A percentile compares a stretch with the other conserved stretches of the same genome.
Evolutionary conservation across 2,329 filamentous ascomycete genomes (phyloP).

Genomic region (Diaporthe longicolla): DNA sequence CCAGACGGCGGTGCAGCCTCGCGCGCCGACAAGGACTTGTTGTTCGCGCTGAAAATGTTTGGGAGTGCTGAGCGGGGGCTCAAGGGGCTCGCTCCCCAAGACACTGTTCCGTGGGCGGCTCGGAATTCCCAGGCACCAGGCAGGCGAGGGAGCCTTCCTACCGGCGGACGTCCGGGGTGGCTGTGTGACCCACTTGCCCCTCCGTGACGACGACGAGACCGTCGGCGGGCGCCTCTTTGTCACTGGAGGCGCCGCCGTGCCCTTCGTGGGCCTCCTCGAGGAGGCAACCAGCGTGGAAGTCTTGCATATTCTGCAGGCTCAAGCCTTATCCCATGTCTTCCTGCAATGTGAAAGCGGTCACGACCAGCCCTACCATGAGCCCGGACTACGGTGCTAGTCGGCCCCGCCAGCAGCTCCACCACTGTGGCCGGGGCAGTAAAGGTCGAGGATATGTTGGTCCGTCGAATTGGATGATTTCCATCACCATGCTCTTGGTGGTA

Average conservation of each 20-base stretch:
- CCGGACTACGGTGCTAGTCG: too few relatives aligned
- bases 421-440: too few relatives aligned
- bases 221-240: conserved; percentile 75
- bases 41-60: too few relatives aligned
- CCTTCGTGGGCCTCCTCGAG: conserved; percentile 80
- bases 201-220: neutral
- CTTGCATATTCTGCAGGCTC: conserved; percentile 69
- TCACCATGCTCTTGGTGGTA: too few relatives aligned
- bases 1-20: too few relatives aligned
- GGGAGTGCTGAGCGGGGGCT: neutral
- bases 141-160: neutral
- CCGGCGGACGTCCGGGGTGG: too few relatives aligned
- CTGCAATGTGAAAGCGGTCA: conserved; percentile 86
- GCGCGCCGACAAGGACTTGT: too few relatives aligned
- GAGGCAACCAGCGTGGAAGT: conserved; percentile 75
- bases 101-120: neutral
- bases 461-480: too few relatives aligned
- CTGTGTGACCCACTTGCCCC: neutral
- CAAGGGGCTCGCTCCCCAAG: neutral
- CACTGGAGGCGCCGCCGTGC: conserved; percentile 92
- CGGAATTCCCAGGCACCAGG: neutral
- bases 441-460: too few relatives aligned
- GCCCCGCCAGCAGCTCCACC: too few relatives aligned
- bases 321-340: conserved; percentile 78
- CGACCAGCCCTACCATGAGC: conserved; percentile 60